phyloP scores from a whole-genome alignment of 495 filamentous ascomycete genomes.

The Cairneyella variabilis region DNA sequence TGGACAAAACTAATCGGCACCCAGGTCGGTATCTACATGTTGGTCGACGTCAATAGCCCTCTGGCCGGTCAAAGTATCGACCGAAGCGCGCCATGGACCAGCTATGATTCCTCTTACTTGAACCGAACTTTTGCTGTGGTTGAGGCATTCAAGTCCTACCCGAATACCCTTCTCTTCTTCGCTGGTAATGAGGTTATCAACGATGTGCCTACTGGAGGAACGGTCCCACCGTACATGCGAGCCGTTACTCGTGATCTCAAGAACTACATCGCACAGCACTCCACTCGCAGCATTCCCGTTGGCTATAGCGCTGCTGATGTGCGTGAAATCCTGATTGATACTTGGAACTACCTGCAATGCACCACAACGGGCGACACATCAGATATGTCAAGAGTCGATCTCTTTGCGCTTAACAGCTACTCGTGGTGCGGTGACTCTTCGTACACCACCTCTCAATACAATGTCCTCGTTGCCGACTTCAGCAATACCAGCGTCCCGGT shows the following conservation, averaged over 20 bases:
- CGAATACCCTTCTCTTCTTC: constrained; percentile 90
- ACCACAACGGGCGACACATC: constrained; percentile 57
- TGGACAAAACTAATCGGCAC: neutral
- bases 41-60: constrained; percentile 91
- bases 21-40: constrained; percentile 51
- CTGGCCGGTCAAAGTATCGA: constrained; percentile 71
- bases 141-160: constrained; percentile 90
- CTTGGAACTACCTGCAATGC: constrained; percentile 80
- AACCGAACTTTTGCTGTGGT: constrained; percentile 84
- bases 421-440: constrained; percentile 84
- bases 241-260: constrained; percentile 83
- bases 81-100: constrained; percentile 61
- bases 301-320: constrained; percentile 96
- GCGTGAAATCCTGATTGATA: constrained; percentile 70
- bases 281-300: constrained; percentile 67
- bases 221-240: constrained; percentile 61
- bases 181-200: constrained; percentile 94
- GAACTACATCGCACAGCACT: constrained; percentile 76
- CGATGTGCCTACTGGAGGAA: constrained; percentile 47
- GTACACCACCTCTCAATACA: constrained; percentile 67
- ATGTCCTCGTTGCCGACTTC: constrained; percentile 69
- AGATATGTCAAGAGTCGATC: constrained; percentile 66
- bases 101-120: constrained; percentile 74
- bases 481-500: constrained; percentile 70
- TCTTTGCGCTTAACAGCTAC: constrained; percentile 95